These are phyloP conservation scores for Tremella yokohamensis DNA, from an alignment of 768 basidiomycete genomes.

Conservation along the genomic window DNA sequence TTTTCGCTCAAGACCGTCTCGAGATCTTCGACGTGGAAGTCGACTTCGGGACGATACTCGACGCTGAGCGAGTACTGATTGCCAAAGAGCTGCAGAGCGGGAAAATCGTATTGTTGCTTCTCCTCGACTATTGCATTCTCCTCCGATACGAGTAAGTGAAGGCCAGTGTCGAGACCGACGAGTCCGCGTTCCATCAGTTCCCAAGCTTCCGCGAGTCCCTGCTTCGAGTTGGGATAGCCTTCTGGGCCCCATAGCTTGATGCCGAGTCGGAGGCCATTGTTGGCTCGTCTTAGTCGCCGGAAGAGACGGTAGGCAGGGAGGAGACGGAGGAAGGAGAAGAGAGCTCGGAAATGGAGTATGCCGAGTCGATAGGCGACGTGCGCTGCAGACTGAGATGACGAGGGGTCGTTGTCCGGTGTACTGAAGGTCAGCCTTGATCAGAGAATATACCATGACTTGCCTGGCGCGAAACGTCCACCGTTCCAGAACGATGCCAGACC, in stretches of 20 bases:
- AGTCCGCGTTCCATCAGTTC: constrained; percentile 46
- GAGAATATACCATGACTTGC: constrained; percentile 17
- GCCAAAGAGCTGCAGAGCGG: constrained; percentile 35
- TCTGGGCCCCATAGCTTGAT: constrained; percentile 49
- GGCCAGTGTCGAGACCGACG: constrained; percentile 31
- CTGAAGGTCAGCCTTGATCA: background rate
- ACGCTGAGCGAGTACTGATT: constrained; percentile 30
- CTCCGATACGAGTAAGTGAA: constrained; percentile 20
- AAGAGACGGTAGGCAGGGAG: constrained; percentile 43
- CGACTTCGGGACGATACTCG: constrained; percentile 41
- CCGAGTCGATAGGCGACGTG: constrained; percentile 45
- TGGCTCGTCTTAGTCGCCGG: constrained; percentile 35
- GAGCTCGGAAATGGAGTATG: constrained; percentile 44
- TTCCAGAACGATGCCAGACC: constrained; percentile 43
- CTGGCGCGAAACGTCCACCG: constrained; percentile 44
- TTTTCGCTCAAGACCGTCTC: constrained; percentile 44
- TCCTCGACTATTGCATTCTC: constrained; percentile 15
- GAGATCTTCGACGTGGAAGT: constrained; percentile 46
- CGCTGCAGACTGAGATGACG: constrained; percentile 30
- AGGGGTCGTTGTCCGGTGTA: constrained; percentile 10
- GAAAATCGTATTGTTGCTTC: constrained; percentile 26
- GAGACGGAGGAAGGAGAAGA: constrained; percentile 39
- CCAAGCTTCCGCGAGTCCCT: constrained; percentile 44
- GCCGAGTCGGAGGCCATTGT: constrained; percentile 42
- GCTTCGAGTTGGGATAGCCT: constrained; percentile 24